Percentiles rank a stretch among this genome's conserved stretches.
Conservation (phyloP, 805 yeast species). For the Yamadazyma insecticola region DNA sequence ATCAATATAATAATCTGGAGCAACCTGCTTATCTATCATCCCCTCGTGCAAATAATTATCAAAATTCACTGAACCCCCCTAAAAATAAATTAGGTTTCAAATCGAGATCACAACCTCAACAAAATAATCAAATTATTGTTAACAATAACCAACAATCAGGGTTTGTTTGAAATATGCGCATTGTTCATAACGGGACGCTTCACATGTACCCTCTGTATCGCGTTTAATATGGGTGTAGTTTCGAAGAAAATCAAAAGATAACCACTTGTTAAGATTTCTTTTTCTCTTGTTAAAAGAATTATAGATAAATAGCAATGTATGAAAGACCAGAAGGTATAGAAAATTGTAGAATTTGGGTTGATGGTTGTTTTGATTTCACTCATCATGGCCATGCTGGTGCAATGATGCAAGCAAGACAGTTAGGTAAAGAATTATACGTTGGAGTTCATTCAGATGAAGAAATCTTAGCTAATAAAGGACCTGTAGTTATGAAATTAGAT, state of each 20-base stretch:
- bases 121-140: slow-evolving; percentile 7
- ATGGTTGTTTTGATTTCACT: slow-evolving; percentile 96
- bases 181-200: no score
- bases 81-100: neutral
- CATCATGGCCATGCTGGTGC: slow-evolving; percentile 99
- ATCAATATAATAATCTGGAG: slow-evolving; percentile 1
- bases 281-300: no score
- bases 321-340: slow-evolving; percentile 41
- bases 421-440: slow-evolving; percentile 70
- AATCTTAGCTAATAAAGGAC: slow-evolving; percentile 79
- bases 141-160: slow-evolving; percentile 16
- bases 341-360: slow-evolving; percentile 76
- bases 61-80: slow-evolving; percentile 7
- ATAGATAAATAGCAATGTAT: slow-evolving; percentile 20
- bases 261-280: no score
- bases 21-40: slow-evolving; percentile 1
- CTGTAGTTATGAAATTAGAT: slow-evolving; percentile 80
- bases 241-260: no score
- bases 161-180: slow-evolving; percentile 8
- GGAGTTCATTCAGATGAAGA: slow-evolving; percentile 95
- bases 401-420: slow-evolving; percentile 83
- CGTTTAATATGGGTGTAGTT: no score
- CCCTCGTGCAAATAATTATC: slow-evolving; percentile 4
- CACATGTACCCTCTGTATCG: no score
- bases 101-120: neutral